Conservation (phyloP, 371 early-diverging fungal genomes). For the Batkoa obscura region DNA sequence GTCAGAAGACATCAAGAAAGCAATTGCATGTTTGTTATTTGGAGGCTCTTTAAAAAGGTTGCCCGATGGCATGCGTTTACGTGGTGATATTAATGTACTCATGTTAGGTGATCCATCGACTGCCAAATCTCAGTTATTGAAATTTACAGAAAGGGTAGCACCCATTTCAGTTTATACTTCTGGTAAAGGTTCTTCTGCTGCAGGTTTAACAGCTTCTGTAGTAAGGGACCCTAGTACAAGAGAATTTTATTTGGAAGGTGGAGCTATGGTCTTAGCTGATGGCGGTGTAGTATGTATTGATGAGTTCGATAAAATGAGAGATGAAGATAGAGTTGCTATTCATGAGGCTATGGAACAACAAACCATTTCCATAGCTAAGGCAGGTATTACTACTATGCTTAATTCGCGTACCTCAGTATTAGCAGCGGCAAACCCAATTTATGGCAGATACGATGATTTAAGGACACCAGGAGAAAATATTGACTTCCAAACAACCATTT, state of each 20-base stretch:
- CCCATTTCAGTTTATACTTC: constrained; percentile 98
- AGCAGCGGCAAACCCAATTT: constrained; percentile 99
- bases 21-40: constrained; percentile 92
- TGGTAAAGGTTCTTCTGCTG: constrained; percentile 96
- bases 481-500: constrained; percentile 98
- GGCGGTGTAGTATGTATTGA: constrained; percentile 99
- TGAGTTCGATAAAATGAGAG: constrained; percentile 99
- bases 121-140: constrained; percentile 97
- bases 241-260: constrained; percentile 98
- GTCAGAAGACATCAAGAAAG: constrained; percentile 93
- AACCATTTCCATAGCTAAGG: constrained; percentile 99
- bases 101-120: constrained; percentile 99
- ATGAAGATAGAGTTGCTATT: constrained; percentile 98
- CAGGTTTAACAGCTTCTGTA: constrained; percentile 98
- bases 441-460: constrained; percentile 98
- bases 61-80: constrained; percentile 89
- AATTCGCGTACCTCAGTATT: constrained; percentile 97
- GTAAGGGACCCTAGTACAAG: constrained; percentile 72
- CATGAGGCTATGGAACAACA: constrained; percentile 99
- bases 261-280: constrained; percentile 99
- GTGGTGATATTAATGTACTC: constrained; percentile 99
- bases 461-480: constrained; percentile 95
- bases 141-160: constrained; percentile 94
- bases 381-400: constrained; percentile 98
- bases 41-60: constrained; percentile 93